These are phyloP conservation scores for Leccinum subgranulosum DNA, from an alignment of 768 basidiomycete genomes.

Conservation along the genomic window DNA sequence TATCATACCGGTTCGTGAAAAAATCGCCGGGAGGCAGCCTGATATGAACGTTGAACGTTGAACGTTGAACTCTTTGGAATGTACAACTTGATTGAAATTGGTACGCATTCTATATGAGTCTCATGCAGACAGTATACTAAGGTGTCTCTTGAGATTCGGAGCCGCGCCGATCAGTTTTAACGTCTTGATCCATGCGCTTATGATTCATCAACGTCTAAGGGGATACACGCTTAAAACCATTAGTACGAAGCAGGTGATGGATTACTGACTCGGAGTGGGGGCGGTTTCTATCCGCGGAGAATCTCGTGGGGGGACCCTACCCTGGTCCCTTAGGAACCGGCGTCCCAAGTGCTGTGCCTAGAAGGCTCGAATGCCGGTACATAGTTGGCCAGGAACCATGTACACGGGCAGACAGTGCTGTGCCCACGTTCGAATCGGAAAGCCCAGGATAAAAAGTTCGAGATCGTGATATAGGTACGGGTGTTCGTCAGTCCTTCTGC, in stretches of 20 bases:
- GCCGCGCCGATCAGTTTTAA: too few relatives aligned
- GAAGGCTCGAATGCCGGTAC: neutral
- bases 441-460: neutral
- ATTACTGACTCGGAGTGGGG: too few relatives aligned
- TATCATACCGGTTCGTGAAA: neutral
- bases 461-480: neutral
- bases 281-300: too few relatives aligned
- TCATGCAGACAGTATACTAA: neutral
- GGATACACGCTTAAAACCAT: too few relatives aligned
- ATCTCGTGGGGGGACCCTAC: too few relatives aligned
- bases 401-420: neutral
- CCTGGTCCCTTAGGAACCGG: too few relatives aligned
- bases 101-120: neutral
- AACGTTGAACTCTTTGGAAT: too few relatives aligned
- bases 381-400: neutral
- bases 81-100: neutral
- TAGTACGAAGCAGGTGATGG: too few relatives aligned
- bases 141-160: too few relatives aligned
- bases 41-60: too few relatives aligned
- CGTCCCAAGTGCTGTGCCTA: neutral
- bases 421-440: neutral
- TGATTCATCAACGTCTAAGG: too few relatives aligned
- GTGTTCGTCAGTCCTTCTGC: neutral
- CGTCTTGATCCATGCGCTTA: too few relatives aligned
- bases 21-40: neutral